These are phyloP conservation scores for Fallopia convolvulus DNA, from an alignment of 148 eudicot species.

Conservation along the genomic window DNA sequence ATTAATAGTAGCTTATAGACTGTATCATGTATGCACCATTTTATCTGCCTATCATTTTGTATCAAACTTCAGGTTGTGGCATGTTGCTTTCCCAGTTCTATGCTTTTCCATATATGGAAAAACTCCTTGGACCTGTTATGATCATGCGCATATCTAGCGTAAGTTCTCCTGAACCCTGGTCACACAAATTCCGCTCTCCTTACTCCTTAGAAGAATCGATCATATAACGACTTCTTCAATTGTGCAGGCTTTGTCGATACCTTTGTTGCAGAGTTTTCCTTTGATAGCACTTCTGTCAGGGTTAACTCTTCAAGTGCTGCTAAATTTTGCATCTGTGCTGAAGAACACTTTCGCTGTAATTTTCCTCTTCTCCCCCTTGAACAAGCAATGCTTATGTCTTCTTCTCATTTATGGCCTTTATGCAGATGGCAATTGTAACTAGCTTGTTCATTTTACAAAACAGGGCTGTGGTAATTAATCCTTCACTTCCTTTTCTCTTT, in stretches of 20 bases:
- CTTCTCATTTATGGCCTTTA: slow-evolving; percentile 25
- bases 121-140: not conserved
- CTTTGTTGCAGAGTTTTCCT: slow-evolving; percentile 51
- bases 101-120: slow-evolving; percentile 5
- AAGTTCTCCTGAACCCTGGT: not conserved
- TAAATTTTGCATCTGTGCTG: slow-evolving; percentile 49
- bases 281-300: slow-evolving; percentile 62
- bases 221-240: not conserved
- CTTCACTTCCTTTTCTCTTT: slow-evolving; percentile 9
- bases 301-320: slow-evolving; percentile 32
- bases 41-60: not conserved
- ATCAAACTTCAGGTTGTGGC: slow-evolving; percentile 9
- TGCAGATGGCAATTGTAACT: slow-evolving; percentile 54
- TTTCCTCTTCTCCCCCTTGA: not conserved
- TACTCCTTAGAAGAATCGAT: not conserved
- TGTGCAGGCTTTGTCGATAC: slow-evolving; percentile 20
- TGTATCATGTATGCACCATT: too few relatives aligned
- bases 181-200: not conserved
- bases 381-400: not conserved
- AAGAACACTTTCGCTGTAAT: slow-evolving; percentile 66
- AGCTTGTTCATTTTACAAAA: slow-evolving; percentile 70
- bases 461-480: slow-evolving; percentile 72
- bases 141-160: not conserved
- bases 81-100: slow-evolving; percentile 8
- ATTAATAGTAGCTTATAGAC: too few relatives aligned